Base-by-base conservation (phyloP, 2,329 filamentous ascomycete genomes). In the Thelonectria rubi region DNA sequence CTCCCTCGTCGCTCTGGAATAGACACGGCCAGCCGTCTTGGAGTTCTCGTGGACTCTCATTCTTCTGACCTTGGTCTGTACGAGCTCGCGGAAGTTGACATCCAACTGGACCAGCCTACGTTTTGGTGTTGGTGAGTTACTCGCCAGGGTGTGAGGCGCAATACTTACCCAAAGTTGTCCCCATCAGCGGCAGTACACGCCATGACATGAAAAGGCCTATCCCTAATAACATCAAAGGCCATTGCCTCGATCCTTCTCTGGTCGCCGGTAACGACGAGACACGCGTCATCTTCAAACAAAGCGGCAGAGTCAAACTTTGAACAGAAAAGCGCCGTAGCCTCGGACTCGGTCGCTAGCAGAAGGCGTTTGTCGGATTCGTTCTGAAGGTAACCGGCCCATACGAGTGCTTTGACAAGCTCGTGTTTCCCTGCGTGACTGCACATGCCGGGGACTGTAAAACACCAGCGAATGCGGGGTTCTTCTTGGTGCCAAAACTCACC, bases 1-100 rank as follows among this genome's bases (percentile, higher is more conserved):
- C 80, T 99, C 95, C 94, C 98, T 98, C 79, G 98, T 98, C 78
- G 94, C 98, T 82, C 98, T 98, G 69, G 94, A 94, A 78, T 98
- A 98, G 56, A 99, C 95, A 78, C 94, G 93, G 45, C 94, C 94
- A 17, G 95, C 94, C 3, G 93, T 98, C 81, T 94, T 96, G 70
- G 94, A 97, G 48, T 94, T 94, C 74, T 98, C 94, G 1, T 94
- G 94, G 46, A 99, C 84, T 81, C 98, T 98, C 95, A 98, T 98
- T 84, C 97, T 98, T 70, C 94, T 87, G 72, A 99, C 98, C 84
- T 98, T 98, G 63, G 94, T 96, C 55, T 94, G 91, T 52, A 98
- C 83, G 69, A 99, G 97, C 80, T 98, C 98, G 81, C 93, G 97
- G 76, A 98, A 99, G 78, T 98, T 98, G 63, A 95, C 89, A 80